phyloP scores from a whole-genome alignment of 768 basidiomycete genomes.

The Lactifluus hygrophoroides region DNA sequence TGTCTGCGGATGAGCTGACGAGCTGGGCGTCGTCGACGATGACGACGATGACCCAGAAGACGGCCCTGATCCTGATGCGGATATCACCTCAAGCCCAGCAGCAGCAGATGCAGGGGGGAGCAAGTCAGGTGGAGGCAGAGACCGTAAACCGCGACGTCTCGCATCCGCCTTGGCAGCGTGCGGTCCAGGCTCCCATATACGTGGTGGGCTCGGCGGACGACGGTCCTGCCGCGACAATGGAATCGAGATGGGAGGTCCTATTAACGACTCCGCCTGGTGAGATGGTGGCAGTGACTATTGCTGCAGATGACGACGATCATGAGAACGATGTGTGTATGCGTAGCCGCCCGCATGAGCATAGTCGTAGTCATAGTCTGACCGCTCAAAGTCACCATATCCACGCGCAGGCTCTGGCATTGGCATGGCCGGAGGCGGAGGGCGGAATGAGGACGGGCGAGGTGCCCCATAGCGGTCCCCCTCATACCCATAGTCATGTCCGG shows the following conservation, averaged over 20 bases:
- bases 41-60: not conserved
- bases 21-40: not conserved
- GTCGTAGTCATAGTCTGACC: not conserved
- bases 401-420: not conserved
- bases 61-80: not conserved
- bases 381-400: constrained; percentile 1
- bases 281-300: not conserved
- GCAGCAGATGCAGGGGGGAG: not conserved
- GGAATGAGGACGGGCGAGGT: too few relatives aligned
- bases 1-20: not conserved
- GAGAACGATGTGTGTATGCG: not conserved
- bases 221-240: not conserved
- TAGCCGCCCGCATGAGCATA: not conserved
- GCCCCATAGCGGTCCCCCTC: not conserved
- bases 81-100: too few relatives aligned
- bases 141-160: not conserved
- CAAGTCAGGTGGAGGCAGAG: not conserved
- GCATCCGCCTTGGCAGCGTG: not conserved
- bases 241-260: not conserved
- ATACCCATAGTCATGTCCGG: not conserved
- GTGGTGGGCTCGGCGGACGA: not conserved
- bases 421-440: too few relatives aligned
- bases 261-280: not conserved
- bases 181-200: constrained; percentile 12
- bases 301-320: not conserved